Base-by-base conservation (phyloP, 495 filamentous ascomycete genomes). In the Pyrenopolyporus hunteri region DNA sequence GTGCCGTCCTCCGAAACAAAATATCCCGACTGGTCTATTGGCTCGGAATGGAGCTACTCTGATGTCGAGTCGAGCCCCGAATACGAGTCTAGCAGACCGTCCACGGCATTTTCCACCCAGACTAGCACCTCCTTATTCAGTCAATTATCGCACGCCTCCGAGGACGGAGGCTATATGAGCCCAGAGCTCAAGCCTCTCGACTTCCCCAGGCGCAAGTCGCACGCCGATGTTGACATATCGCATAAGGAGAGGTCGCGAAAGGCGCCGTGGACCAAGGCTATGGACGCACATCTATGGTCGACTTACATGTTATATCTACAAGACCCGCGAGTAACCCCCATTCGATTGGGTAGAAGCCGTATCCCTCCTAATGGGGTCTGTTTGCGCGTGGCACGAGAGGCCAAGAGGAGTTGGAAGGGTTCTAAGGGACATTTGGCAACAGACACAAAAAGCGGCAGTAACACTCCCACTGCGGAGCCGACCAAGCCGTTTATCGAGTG, bases 241-340 rank as follows among this genome's bases (percentile, higher is more conserved):
- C 49, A 11, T 26, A 61, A 72, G 28, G 63, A 75, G 26, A 69
- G 73, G 40, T 48, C 59, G 35, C 72, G 77, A 50, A 82, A 76
- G 60, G 78, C 77, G 5, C 78, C 78, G 1, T 98, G 93, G 92
- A 95, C 90, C 1, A 83, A 87, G 39, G 89, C 91, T 14, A 95
- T 96, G 91, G 92, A 93, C 73, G 86, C 87, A 29, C 94, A 98
- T 69, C 74, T 98, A 23, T 98, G 95, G 95, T 86, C 89, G 28
- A 92, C 89, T 1, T 98, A 96, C 69, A 78, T 90, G 62, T 71
- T 89, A 7, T 98, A 97, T 68, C 78, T 97, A 8, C 88, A 92
- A 62, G 92, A 98, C 71, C 93, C 94, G 26, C 92, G 88, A 7
- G 89, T 96, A 22, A 98, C 94, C 1, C 94, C 94, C 0, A 93